Conservation (phyloP, 768 basidiomycete species). For the Amanita pseudoporphyria region DNA sequence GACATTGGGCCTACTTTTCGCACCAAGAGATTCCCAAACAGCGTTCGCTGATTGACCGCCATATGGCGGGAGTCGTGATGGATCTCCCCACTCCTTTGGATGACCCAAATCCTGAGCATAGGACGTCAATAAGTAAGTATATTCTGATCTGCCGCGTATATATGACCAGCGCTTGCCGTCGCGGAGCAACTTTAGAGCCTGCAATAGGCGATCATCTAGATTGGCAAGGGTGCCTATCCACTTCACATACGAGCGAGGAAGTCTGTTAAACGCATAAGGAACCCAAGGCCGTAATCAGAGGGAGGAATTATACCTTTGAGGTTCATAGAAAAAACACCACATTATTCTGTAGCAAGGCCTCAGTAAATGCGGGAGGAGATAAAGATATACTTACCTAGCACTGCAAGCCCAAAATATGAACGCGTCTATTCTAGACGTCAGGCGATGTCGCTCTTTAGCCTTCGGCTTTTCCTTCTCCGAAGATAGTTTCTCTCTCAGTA, state of each 20-base stretch:
- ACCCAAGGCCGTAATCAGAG: slow-evolving; percentile 7
- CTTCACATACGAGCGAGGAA: slow-evolving; percentile 60
- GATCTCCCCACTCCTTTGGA: slow-evolving; percentile 56
- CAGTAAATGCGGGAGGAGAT: neutral
- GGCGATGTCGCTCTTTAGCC: slow-evolving; percentile 13
- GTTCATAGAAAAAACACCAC: slow-evolving; percentile 84
- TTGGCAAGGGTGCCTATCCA: slow-evolving; percentile 71
- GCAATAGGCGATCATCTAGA: slow-evolving; percentile 51
- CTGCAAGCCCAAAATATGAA: slow-evolving; percentile 72
- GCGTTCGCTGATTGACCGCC: slow-evolving; percentile 45
- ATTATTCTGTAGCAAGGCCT: slow-evolving; percentile 40
- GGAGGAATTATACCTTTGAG: slow-evolving; percentile 39
- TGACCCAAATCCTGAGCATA: slow-evolving; percentile 49
- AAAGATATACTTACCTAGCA: slow-evolving; percentile 42
- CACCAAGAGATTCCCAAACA: slow-evolving; percentile 47
- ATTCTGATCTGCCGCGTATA: slow-evolving; percentile 25
- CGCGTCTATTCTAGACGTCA: slow-evolving; percentile 50
- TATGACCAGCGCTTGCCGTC: slow-evolving; percentile 53
- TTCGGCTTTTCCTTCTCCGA: slow-evolving; percentile 21
- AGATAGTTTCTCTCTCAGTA: slow-evolving; percentile 9
- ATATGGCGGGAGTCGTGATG: slow-evolving; percentile 45
- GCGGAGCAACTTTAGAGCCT: slow-evolving; percentile 43
- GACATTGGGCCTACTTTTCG: slow-evolving; percentile 39
- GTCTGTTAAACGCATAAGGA: slow-evolving; percentile 21
- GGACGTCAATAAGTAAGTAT: slow-evolving; percentile 31